A percentile compares a stretch with the other conserved stretches of the same genome.
These are phyloP conservation scores for Daldinia grandis DNA, from an alignment of 495 filamentous ascomycete species.

Conservation along the genomic window DNA sequence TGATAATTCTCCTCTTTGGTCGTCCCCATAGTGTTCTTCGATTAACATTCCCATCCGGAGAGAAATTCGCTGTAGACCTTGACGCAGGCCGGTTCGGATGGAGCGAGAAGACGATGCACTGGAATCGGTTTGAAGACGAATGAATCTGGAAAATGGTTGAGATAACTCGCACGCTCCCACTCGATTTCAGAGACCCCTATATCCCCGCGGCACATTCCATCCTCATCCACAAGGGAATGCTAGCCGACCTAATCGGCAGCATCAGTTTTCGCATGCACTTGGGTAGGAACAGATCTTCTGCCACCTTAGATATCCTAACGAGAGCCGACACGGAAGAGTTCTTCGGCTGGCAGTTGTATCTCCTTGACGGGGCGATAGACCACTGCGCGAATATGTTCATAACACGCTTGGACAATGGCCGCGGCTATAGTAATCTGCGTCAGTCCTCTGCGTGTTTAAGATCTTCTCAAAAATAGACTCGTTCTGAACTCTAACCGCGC, in stretches of 20 bases:
- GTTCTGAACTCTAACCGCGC: no score
- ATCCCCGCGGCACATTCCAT: not conserved
- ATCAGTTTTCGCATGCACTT: not conserved
- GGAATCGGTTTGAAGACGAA: not conserved
- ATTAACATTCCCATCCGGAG: not conserved
- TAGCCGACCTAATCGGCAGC: not conserved
- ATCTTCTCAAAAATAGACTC: no score
- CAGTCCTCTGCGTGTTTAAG: no score
- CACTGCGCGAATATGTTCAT: not conserved
- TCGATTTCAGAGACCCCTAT: not conserved
- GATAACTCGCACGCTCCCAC: not conserved
- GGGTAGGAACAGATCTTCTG: not conserved
- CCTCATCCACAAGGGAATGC: not conserved
- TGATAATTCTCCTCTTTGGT: not conserved
- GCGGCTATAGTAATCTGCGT: not conserved
- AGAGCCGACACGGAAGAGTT: not conserved
- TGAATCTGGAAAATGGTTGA: slow-evolving; percentile 2
- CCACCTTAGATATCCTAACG: not conserved
- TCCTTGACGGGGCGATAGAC: not conserved
- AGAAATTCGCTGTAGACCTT: not conserved
- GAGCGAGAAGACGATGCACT: not conserved
- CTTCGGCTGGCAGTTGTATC: not conserved
- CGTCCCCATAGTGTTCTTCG: not conserved
- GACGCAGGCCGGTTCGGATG: not conserved
- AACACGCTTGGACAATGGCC: not conserved